Conservation (phyloP, 2,329 filamentous ascomycete species). For the Neocucurbitaria cava region DNA sequence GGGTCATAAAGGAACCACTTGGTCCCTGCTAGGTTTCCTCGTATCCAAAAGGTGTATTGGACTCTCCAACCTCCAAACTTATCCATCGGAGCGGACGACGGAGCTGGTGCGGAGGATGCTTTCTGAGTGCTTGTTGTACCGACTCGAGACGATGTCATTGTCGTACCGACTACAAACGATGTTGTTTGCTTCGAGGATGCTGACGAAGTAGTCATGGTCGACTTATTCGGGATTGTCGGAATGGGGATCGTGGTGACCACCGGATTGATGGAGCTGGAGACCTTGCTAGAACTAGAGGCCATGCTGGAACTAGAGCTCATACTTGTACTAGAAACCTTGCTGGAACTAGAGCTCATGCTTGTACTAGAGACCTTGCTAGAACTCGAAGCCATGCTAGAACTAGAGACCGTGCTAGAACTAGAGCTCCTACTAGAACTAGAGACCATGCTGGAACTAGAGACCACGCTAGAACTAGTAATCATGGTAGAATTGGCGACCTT, state of each 20-base stretch:
- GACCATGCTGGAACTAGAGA: too few relatives aligned
- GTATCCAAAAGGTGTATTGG: conserved; percentile 16
- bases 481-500: neutral
- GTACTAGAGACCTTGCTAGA: too few relatives aligned
- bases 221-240: neutral
- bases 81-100: conserved; percentile 12
- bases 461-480: neutral
- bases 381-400: too few relatives aligned
- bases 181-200: neutral
- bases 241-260: neutral
- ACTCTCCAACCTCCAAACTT: conserved; percentile 19
- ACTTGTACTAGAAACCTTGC: too few relatives aligned
- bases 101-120: conserved; percentile 2
- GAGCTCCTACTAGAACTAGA: too few relatives aligned
- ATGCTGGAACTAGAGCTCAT: too few relatives aligned
- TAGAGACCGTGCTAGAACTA: too few relatives aligned
- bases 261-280: neutral
- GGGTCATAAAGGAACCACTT: conserved; percentile 25
- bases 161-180: neutral
- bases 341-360: too few relatives aligned
- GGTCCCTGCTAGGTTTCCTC: conserved; percentile 8
- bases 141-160: too few relatives aligned
- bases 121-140: neutral
- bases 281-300: neutral
- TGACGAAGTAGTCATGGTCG: neutral